Conservation (phyloP, 768 basidiomycete species). For the Rhizopogon vulgaris region DNA sequence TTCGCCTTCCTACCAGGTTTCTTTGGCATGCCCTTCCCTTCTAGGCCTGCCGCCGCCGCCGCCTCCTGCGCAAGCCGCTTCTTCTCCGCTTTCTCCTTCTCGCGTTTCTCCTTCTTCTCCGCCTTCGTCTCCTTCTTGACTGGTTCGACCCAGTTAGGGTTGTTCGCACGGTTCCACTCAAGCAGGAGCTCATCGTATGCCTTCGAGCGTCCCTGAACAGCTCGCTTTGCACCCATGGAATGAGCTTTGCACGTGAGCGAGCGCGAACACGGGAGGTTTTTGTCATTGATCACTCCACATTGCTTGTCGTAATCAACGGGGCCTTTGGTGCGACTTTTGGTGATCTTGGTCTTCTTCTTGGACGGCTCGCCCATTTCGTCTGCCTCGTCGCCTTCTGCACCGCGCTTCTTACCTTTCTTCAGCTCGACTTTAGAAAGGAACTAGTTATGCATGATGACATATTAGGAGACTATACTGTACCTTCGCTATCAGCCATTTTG, state of each 20-base stretch:
- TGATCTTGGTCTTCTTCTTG: conserved; percentile 79
- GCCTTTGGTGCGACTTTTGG: conserved; percentile 75
- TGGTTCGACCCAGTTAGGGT: conserved; percentile 85
- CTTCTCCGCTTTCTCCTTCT: conserved; percentile 78
- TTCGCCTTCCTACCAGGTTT: conserved; percentile 36
- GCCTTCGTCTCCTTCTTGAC: conserved; percentile 83
- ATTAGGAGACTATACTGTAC: conserved; percentile 18
- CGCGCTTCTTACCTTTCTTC: conserved; percentile 73
- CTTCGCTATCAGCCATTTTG: conserved; percentile 44
- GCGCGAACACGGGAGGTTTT: conserved; percentile 85
- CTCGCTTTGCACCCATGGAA: conserved; percentile 93
- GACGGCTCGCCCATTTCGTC: conserved; percentile 60
- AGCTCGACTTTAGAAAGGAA: conserved; percentile 22
- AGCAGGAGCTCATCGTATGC: conserved; percentile 81
- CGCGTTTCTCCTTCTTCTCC: conserved; percentile 81
- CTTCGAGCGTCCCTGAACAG: conserved; percentile 80
- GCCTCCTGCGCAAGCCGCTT: conserved; percentile 67
- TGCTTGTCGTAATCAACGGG: conserved; percentile 89
- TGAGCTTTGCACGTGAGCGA: conserved; percentile 98
- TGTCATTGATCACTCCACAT: conserved; percentile 97
- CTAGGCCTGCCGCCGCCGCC: conserved; percentile 55
- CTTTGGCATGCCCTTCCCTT: conserved; percentile 60
- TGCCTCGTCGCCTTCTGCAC: conserved; percentile 64
- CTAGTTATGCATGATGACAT: conserved; percentile 3
- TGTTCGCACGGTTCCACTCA: conserved; percentile 87